A percentile compares a stretch with the other conserved stretches of the same genome.
Evolutionary conservation across 129 eudicot species (phyloP).

Genomic region (Flaveria linearis): DNA sequence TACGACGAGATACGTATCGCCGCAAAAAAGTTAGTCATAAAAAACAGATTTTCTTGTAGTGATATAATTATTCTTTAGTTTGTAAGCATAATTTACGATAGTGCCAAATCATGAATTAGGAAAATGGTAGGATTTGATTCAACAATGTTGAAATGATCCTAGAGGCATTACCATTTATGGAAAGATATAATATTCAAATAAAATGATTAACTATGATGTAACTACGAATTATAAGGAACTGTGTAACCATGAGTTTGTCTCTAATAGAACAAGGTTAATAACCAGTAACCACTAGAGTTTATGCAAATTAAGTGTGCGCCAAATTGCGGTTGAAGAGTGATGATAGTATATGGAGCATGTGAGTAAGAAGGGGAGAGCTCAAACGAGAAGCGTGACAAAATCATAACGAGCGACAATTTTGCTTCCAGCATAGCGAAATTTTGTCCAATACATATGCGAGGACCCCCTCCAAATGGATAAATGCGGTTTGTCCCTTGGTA

Average conservation of each 20-base stretch:
- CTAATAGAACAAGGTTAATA: neutral
- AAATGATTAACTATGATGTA: no score
- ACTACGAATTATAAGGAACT: no score
- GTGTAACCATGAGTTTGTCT: neutral
- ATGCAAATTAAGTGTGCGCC: slow-evolving; percentile 32
- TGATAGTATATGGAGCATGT: slow-evolving; percentile 35
- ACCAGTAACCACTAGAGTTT: slow-evolving; percentile 24
- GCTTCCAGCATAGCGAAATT: slow-evolving; percentile 41
- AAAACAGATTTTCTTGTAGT: no score
- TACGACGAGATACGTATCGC: no score
- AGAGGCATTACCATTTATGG: neutral
- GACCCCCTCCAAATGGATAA: slow-evolving; percentile 33
- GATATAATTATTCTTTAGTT: no score
- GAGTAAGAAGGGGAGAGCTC: slow-evolving; percentile 39
- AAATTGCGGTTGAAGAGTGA: slow-evolving; percentile 37
- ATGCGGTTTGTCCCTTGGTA: slow-evolving; percentile 27
- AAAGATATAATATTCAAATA: neutral
- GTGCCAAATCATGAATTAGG: neutral
- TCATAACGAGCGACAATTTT: slow-evolving; percentile 36
- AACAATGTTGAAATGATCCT: neutral
- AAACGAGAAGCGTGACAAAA: slow-evolving; percentile 34
- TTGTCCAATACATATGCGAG: slow-evolving; percentile 33
- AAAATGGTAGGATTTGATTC: neutral
- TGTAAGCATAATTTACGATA: no score
- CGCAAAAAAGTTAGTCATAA: no score